Base-by-base conservation (phyloP, 768 basidiomycete species). In the Mycena pura region DNA sequence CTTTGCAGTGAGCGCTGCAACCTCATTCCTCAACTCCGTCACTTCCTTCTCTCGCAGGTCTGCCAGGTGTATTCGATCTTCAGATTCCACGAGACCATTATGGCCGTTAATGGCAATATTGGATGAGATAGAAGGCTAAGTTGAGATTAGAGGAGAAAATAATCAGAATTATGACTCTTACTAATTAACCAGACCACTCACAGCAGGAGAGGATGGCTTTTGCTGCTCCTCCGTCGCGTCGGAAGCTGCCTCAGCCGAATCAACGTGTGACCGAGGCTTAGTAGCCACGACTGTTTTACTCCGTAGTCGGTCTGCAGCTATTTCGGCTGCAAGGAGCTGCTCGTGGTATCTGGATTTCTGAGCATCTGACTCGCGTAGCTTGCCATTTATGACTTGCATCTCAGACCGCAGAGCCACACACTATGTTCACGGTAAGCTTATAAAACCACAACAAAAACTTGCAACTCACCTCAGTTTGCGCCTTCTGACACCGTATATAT, bases 151-250 rank as follows among this genome's bases (percentile, higher is more conserved):
- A 80, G 74, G 72, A 66, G 65, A 44, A 67, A 69, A 48, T 60
- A n/a, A 77, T 81, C 67, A 78, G 76, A 76, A 78, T 71, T 74
- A 73, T 74, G 76, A 79, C 80, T 84, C 86, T 85, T 86, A 87
- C 86, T 84, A 84, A 80, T 82, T 78, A 79, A 82, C 77, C 80
- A 77, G 80, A 78, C 80, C 82, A 89, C 90, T 86, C 84, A 91
- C 90, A 80, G 78, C 82, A 74, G 88, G 86, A 81, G 87, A 83
- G 78, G 82, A 85, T 75, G 83, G 80, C 75, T 78, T 79, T 68
- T 72, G 73, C 72, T 76, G 74, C 75, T 80, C 82, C 80, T 83
- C 83, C 73, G 76, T 75, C 71, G 65, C 69, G 50, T 76, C 80
- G 34, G 71, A 72, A 51, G 70, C 74, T 21, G 69, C 69, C 17